These are phyloP conservation scores for Opeltia flavorubescens DNA, from an alignment of 495 filamentous ascomycete species.

Conservation along the genomic window DNA sequence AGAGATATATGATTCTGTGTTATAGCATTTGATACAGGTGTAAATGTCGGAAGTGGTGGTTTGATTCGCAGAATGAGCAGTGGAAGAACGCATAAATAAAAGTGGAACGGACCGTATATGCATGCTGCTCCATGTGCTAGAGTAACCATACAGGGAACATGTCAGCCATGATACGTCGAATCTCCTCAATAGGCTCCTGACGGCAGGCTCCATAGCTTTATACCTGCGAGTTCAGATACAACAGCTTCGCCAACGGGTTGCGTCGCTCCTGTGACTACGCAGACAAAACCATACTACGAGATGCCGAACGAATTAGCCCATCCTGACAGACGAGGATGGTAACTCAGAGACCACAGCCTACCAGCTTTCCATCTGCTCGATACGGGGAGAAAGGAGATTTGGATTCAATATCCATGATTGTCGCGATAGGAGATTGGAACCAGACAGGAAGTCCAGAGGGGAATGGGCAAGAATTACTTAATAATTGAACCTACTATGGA, in stretches of 20 bases:
- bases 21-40: no score
- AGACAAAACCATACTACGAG: conserved; percentile 44
- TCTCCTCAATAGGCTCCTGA: background rate
- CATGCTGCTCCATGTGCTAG: conserved; percentile 48
- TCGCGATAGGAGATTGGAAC: background rate
- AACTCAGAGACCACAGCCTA: conserved; percentile 19
- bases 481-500: no score
- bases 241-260: conserved; percentile 46
- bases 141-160: background rate
- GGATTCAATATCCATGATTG: background rate
- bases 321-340: background rate
- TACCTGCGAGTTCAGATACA: conserved; percentile 40
- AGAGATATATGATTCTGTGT: no score
- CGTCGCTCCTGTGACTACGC: conserved; percentile 44
- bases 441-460: no score
- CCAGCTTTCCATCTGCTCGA: conserved; percentile 44
- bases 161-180: background rate
- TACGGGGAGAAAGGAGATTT: conserved; percentile 38
- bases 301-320: background rate
- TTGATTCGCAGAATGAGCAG: no score
- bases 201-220: conserved; percentile 6
- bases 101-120: conserved; percentile 41
- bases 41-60: no score
- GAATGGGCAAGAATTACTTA: no score
- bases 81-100: no score